phyloP scores from a whole-genome alignment of 2,329 filamentous ascomycete genomes.

The Penicillium sp. region DNA sequence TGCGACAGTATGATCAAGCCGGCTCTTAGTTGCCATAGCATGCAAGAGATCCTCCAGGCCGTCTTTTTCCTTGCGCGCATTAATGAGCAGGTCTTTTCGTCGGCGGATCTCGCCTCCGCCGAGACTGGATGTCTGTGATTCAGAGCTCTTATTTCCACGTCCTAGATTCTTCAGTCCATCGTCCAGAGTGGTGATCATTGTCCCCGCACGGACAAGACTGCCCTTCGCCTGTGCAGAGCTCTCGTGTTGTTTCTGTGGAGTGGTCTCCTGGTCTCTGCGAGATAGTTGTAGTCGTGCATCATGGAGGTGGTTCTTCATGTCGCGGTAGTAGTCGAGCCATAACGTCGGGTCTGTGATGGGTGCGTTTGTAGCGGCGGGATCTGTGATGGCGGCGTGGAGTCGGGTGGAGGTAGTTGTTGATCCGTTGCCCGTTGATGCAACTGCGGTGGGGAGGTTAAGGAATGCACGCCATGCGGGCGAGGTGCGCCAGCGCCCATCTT shows the following conservation, averaged over 20 bases:
- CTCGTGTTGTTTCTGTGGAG: constrained; percentile 61
- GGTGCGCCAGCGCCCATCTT: constrained; percentile 59
- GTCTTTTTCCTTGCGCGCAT: constrained; percentile 61
- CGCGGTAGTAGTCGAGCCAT: constrained; percentile 62
- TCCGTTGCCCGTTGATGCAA: constrained; percentile 33
- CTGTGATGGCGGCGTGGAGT: constrained; percentile 46
- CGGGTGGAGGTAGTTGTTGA: constrained; percentile 35
- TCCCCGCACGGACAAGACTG: constrained; percentile 57
- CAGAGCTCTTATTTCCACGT: constrained; percentile 28
- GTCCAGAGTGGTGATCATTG: constrained; percentile 57
- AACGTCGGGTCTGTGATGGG: constrained; percentile 54
- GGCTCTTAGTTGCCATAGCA: constrained; percentile 56
- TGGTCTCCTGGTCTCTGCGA: constrained; percentile 58
- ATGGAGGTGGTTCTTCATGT: constrained; percentile 62
- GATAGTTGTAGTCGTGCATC: constrained; percentile 60
- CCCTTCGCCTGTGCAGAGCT: constrained; percentile 63
- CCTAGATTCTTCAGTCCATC: constrained; percentile 52
- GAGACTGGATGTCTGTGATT: constrained; percentile 51
- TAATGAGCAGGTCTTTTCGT: constrained; percentile 57
- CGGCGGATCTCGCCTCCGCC: constrained; percentile 63
- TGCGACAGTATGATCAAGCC: constrained; percentile 48
- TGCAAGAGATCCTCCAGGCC: constrained; percentile 61
- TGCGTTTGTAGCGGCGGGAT: constrained; percentile 35
- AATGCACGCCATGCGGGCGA: constrained; percentile 59
- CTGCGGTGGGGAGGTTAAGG: constrained; percentile 53